These are phyloP conservation scores for Thielaviopsis populi DNA, from an alignment of 2,329 filamentous ascomycete genomes.

Conservation along the genomic window DNA sequence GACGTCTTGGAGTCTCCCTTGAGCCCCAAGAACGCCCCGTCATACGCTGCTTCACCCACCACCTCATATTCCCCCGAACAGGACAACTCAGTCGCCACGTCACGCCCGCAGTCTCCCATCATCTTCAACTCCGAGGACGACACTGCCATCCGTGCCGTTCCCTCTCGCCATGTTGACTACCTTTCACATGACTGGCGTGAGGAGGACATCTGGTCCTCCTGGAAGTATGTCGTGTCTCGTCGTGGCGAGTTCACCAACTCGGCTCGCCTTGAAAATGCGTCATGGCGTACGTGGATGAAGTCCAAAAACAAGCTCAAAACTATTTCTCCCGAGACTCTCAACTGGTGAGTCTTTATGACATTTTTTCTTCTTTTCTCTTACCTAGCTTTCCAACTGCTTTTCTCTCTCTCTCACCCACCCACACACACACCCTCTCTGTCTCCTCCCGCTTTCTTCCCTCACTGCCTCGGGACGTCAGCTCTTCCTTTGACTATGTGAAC, in stretches of 20 bases:
- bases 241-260: slow-evolving; percentile 66
- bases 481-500: background rate
- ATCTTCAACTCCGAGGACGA: slow-evolving; percentile 52
- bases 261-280: slow-evolving; percentile 80
- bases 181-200: slow-evolving; percentile 86
- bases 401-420: too few relatives aligned
- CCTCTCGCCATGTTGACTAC: slow-evolving; percentile 86
- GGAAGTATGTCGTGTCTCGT: slow-evolving; percentile 80
- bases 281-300: slow-evolving; percentile 95
- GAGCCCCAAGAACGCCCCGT: slow-evolving; percentile 35
- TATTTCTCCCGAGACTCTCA: slow-evolving; percentile 77
- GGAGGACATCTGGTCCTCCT: slow-evolving; percentile 95
- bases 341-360: slow-evolving; percentile 65
- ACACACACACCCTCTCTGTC: too few relatives aligned
- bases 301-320: slow-evolving; percentile 75
- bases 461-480: too few relatives aligned
- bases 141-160: slow-evolving; percentile 55
- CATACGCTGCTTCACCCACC: slow-evolving; percentile 32
- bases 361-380: background rate
- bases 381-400: too few relatives aligned
- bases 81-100: slow-evolving; percentile 35
- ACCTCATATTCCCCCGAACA: slow-evolving; percentile 31
- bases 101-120: slow-evolving; percentile 40
- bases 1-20: slow-evolving; percentile 37
- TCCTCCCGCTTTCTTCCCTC: background rate